phyloP scores from a whole-genome alignment of 2,329 filamentous ascomycete species.

The Chaetomium olivaceum region DNA sequence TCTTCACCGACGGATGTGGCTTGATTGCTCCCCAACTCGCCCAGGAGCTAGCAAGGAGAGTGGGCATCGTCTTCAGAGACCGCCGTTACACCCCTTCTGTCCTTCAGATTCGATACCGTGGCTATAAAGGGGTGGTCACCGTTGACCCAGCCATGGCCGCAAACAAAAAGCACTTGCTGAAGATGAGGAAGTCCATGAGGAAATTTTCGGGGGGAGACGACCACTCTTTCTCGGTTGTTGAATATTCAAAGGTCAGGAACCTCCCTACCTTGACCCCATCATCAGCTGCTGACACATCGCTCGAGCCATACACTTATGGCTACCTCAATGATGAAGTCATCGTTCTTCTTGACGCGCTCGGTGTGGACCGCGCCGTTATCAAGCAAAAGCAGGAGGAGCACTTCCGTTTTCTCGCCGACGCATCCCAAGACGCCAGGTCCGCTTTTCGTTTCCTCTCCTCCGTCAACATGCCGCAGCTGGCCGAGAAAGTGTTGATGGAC shows the following conservation, averaged over 20 bases:
- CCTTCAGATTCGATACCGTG: constrained; percentile 45
- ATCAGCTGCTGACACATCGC: neutral
- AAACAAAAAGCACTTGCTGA: constrained; percentile 24
- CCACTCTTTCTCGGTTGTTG: constrained; percentile 42
- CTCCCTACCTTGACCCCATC: neutral
- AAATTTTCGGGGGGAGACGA: constrained; percentile 44
- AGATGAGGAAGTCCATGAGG: constrained; percentile 43
- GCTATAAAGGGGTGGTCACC: constrained; percentile 47
- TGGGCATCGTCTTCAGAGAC: constrained; percentile 41
- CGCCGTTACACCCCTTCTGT: constrained; percentile 43
- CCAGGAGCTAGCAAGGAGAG: constrained; percentile 37
- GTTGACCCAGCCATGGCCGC: constrained; percentile 38
- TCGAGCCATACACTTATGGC: constrained; percentile 43
- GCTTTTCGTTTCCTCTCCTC: constrained; percentile 43
- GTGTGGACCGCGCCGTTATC: constrained; percentile 37
- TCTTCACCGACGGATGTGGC: constrained; percentile 47
- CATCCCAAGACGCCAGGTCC: constrained; percentile 33
- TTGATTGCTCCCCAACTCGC: constrained; percentile 40
- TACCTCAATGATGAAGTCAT: constrained; percentile 46
- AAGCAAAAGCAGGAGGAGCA: constrained; percentile 41
- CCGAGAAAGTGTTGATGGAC: constrained; percentile 42
- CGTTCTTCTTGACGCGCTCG: constrained; percentile 42
- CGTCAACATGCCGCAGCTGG: constrained; percentile 37
- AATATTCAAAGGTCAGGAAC: constrained; percentile 42
- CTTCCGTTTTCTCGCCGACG: constrained; percentile 38